Conservation (phyloP, 805 yeast species). For the Wickerhamomyces ciferrii region DNA sequence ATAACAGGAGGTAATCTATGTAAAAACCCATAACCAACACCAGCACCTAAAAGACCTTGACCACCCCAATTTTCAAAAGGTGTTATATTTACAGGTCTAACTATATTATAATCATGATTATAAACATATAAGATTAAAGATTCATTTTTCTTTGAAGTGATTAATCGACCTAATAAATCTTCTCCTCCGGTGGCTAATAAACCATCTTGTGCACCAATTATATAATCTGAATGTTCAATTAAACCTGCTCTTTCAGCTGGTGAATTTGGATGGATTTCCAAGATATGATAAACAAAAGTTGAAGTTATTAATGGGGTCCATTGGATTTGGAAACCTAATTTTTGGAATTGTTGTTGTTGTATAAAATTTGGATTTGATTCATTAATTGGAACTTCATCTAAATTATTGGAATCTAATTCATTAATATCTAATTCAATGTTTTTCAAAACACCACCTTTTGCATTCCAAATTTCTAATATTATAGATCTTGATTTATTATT, state of each 20-base stretch:
- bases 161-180: slow-evolving; percentile 62
- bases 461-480: slow-evolving; percentile 71
- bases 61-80: slow-evolving; percentile 80
- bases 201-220: slow-evolving; percentile 86
- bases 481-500: slow-evolving; percentile 36
- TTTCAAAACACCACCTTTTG: slow-evolving; percentile 69
- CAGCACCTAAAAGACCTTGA: slow-evolving; percentile 83
- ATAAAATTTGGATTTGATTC: slow-evolving; percentile 13
- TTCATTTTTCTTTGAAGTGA: slow-evolving; percentile 43
- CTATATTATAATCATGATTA: slow-evolving; percentile 80
- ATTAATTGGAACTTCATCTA: slow-evolving; percentile 24
- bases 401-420: slow-evolving; percentile 15
- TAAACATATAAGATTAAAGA: slow-evolving; percentile 65
- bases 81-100: slow-evolving; percentile 81
- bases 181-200: slow-evolving; percentile 85
- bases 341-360: slow-evolving; percentile 34
- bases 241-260: slow-evolving; percentile 85
- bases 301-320: slow-evolving; percentile 73
- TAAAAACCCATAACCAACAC: slow-evolving; percentile 87
- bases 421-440: slow-evolving; percentile 31
- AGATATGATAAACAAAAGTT: slow-evolving; percentile 82
- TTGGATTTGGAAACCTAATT: slow-evolving; percentile 65
- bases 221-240: slow-evolving; percentile 80
- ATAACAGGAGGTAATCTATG: slow-evolving; percentile 77
- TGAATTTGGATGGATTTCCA: slow-evolving; percentile 64